Percentiles rank a stretch among this genome's conserved stretches.
These are phyloP conservation scores for Aspergillus sp. DNA, from an alignment of 2,329 filamentous ascomycete species.

Conservation along the genomic window DNA sequence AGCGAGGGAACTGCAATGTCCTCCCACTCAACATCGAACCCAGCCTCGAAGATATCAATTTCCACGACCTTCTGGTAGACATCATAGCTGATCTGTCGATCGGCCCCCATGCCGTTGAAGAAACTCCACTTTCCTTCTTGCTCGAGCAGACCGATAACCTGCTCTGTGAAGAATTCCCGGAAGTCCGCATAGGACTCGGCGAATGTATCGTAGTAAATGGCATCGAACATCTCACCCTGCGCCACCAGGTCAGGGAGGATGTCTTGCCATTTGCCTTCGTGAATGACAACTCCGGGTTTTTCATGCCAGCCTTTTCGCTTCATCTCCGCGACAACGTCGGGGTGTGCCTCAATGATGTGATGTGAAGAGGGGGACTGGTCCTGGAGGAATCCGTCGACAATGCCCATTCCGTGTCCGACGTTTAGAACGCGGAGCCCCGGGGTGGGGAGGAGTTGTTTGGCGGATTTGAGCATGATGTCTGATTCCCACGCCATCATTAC, in stretches of 20 bases:
- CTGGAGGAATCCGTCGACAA: conserved; percentile 78
- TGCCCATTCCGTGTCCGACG: conserved; percentile 90
- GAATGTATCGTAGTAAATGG: conserved; percentile 97
- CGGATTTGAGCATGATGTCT: conserved; percentile 80
- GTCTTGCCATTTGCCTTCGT: conserved; percentile 81
- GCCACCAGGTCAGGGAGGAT: conserved; percentile 70
- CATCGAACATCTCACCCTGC: conserved; percentile 74
- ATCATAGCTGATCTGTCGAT: conserved; percentile 91
- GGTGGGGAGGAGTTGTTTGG: conserved; percentile 66
- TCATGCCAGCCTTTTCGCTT: conserved; percentile 71
- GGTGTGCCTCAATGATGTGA: conserved; percentile 87
- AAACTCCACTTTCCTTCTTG: conserved; percentile 62
- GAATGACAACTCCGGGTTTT: conserved; percentile 62
- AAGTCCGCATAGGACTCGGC: conserved; percentile 90
- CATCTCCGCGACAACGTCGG: conserved; percentile 72
- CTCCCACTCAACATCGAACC: conserved; percentile 86
- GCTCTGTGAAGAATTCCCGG: conserved; percentile 84
- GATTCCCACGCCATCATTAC: conserved; percentile 96
- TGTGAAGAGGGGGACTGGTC: conserved; percentile 69
- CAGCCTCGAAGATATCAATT: conserved; percentile 86
- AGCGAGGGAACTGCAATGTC: conserved; percentile 75
- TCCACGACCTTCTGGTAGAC: conserved; percentile 93
- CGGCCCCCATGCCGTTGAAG: conserved; percentile 82
- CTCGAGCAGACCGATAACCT: conserved; percentile 75
- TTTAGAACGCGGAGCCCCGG: conserved; percentile 75